Percentiles rank a stretch among this genome's conserved stretches.
Conservation (phyloP, 345 rosid species). For the Citrus trifoliata region DNA sequence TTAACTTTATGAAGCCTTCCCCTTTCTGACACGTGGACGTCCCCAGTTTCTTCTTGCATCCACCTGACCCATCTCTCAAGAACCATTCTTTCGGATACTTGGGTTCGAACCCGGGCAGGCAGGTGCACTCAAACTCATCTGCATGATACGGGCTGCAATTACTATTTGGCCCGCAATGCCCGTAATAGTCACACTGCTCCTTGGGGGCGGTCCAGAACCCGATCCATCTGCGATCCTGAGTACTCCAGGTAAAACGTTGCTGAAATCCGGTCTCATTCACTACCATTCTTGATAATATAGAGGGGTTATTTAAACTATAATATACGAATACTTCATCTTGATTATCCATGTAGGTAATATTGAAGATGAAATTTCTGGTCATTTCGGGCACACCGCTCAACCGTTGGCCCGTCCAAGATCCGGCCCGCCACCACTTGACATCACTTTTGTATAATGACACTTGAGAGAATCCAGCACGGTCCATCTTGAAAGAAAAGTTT, state of each 20-base stretch:
- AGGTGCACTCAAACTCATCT: slow-evolving; percentile 40
- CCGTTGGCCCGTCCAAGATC: slow-evolving; percentile 59
- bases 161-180: slow-evolving; percentile 51
- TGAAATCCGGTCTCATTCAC: slow-evolving; percentile 46
- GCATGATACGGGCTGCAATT: slow-evolving; percentile 31
- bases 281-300: slow-evolving; percentile 43
- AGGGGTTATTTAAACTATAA: slow-evolving; percentile 27
- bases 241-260: slow-evolving; percentile 49
- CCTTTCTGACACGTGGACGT: slow-evolving; percentile 22
- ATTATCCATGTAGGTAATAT: slow-evolving; percentile 20
- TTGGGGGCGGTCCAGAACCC: slow-evolving; percentile 41
- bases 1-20: slow-evolving; percentile 51
- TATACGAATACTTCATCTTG: slow-evolving; percentile 31
- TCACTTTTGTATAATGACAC: slow-evolving; percentile 37
- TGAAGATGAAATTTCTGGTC: slow-evolving; percentile 34
- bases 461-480: slow-evolving; percentile 49
- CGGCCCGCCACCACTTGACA: slow-evolving; percentile 41
- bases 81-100: slow-evolving; percentile 35
- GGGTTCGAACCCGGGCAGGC: slow-evolving; percentile 72
- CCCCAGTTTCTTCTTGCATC: slow-evolving; percentile 41
- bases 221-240: slow-evolving; percentile 33
- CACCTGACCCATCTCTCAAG: slow-evolving; percentile 40
- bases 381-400: slow-evolving; percentile 75
- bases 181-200: slow-evolving; percentile 59
- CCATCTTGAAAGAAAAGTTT: slow-evolving; percentile 33